A percentile compares a stretch with the other conserved stretches of the same genome.
Conservation (phyloP, 164 flowering plant species). For the Magnolia sinica region DNA sequence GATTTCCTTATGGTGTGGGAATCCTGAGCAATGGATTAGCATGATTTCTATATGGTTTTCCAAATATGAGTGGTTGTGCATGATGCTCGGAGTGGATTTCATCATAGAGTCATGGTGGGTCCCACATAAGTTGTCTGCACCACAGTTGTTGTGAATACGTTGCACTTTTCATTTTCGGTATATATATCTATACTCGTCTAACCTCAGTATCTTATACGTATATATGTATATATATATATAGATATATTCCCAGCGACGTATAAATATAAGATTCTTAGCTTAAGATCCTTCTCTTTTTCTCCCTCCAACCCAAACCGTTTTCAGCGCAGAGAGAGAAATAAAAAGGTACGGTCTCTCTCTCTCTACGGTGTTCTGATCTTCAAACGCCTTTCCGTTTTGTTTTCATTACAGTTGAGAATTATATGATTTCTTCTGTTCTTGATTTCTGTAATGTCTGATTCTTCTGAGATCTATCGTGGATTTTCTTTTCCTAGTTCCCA, state of each 20-base stretch:
- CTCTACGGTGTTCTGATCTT: background rate
- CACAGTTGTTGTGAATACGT: too few species aligned
- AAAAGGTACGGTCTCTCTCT: background rate
- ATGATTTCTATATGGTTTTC: too few species aligned
- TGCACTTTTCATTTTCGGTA: too few species aligned
- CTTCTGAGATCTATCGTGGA: background rate
- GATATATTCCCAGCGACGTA: background rate
- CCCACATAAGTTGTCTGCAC: too few species aligned
- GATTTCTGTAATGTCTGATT: background rate
- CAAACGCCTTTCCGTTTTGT: background rate
- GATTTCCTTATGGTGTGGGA: too few species aligned
- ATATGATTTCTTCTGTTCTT: background rate
- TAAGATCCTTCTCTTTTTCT: background rate
- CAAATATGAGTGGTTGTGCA: too few species aligned
- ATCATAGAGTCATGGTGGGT: too few species aligned
- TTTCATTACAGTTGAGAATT: background rate
- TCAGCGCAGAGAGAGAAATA: background rate
- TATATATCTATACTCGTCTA: too few species aligned
- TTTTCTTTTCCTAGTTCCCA: background rate
- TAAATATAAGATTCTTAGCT: background rate
- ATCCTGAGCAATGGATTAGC: too few species aligned
- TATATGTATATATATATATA: too few species aligned
- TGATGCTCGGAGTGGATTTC: too few species aligned
- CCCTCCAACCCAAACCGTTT: background rate
- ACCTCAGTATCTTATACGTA: background rate